Base-by-base conservation (phyloP, 768 basidiomycete species). In the Rhizopogon vinicolor region DNA sequence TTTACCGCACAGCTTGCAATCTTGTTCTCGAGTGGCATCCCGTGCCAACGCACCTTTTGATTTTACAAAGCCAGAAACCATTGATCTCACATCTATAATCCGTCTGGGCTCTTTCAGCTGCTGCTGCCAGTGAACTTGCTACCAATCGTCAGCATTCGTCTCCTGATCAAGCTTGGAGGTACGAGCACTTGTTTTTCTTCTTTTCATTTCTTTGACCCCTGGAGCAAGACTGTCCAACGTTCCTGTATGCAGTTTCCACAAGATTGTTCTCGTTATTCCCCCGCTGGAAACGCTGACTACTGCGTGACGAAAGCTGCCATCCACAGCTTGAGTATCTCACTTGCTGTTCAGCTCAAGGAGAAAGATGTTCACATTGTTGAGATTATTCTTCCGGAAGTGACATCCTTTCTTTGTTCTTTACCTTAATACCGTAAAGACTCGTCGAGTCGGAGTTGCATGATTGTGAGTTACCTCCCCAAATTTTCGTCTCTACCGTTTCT, bases 381-480 rank as follows among this genome's bases (percentile, higher is more conserved):
- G 61, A 74, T 85, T 22, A 68, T 81, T 3, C 83, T 83, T 12
- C 84, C 84, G 79, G 84, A 53, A 63, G 80, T 46, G 31, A 48
- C 14, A 9, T 18, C 40, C 9, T 25, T 5, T 25, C 25, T 25
- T 25, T 9, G 33, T 43, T 18, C 35, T 22, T 41, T 31, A 13
- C 45, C 37, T 51, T 41, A 28, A 41, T 19, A 43, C 14, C 35
- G n/a, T 25, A 9, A 52, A 83, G 82, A 10, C 71, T 85, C 6
- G 80, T 82, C 8, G 83, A 85, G 66, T 84, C 82, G 3, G 83
- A 85, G 60, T 68, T 85, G 29, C 83, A 86, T 61, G 82, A 84
- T 58, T 72, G 82, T 81, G 60, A 60, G 76, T 62, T 3, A 39
- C 22, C n/a, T 45, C 8, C 5, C 1, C 6, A 5, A 5, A 5